These are phyloP conservation scores for Lathyrus tuberosus DNA, from an alignment of 306 rosid species.

Conservation along the genomic window DNA sequence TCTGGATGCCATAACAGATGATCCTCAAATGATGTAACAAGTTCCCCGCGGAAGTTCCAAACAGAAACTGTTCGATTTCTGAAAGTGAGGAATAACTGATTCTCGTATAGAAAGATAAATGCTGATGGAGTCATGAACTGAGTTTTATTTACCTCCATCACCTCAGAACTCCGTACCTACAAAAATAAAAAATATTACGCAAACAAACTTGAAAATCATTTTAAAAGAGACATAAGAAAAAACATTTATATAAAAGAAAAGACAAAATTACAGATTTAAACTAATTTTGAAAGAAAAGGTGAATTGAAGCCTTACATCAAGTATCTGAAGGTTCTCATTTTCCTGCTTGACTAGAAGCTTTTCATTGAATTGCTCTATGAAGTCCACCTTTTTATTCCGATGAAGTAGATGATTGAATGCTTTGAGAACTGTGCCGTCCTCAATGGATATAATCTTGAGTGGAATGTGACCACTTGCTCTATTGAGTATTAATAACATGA, in stretches of 20 bases:
- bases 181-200: constrained; percentile 9
- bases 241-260: background rate
- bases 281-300: background rate
- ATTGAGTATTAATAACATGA: constrained; percentile 78
- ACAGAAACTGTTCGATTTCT: constrained; percentile 86
- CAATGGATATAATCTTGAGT: constrained; percentile 86
- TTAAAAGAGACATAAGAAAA: background rate
- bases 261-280: constrained; percentile 4
- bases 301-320: constrained; percentile 68
- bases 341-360: constrained; percentile 98
- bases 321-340: constrained; percentile 94
- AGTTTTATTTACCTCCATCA: constrained; percentile 72
- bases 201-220: constrained; percentile 21
- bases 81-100: constrained; percentile 86
- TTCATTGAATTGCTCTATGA: constrained; percentile 96
- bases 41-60: constrained; percentile 97
- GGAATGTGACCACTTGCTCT: constrained; percentile 84
- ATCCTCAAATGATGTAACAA: constrained; percentile 92
- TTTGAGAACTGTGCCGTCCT: constrained; percentile 94
- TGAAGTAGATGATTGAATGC: constrained; percentile 84
- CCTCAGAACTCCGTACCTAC: constrained; percentile 78
- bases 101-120: constrained; percentile 85
- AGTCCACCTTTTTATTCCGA: constrained; percentile 91
- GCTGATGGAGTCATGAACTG: constrained; percentile 96
- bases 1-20: constrained; percentile 97